Percentiles rank a stretch among this genome's conserved stretches.
phyloP scores from a whole-genome alignment of 139 green algal genomes.

The Parachlorella kessleri region DNA sequence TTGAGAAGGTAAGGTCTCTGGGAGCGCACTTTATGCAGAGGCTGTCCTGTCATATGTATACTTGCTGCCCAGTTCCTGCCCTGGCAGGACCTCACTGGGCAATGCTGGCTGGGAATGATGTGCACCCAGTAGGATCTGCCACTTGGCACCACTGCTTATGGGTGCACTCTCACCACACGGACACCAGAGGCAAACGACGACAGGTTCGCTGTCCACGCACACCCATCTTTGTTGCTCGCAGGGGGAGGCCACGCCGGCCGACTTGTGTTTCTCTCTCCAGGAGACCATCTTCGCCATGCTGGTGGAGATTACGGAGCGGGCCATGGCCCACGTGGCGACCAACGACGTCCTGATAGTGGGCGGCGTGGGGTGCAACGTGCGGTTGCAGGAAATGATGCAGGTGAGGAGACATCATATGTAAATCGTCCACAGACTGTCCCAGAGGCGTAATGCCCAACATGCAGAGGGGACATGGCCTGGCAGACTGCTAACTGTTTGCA shows the following conservation, averaged over 20 bases:
- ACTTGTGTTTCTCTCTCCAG: constrained; percentile 91
- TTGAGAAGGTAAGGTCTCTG: constrained; percentile 6
- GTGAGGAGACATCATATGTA: too few relatives aligned
- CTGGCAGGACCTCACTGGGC: background rate
- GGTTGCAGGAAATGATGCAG: constrained; percentile 88
- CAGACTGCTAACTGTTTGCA: too few relatives aligned
- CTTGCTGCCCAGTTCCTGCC: background rate
- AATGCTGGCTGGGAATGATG: too few relatives aligned
- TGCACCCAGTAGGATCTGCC: too few relatives aligned
- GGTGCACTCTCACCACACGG: too few relatives aligned
- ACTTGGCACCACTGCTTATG: too few relatives aligned
- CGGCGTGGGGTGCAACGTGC: constrained; percentile 90
- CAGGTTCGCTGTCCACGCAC: too few relatives aligned
- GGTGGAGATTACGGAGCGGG: constrained; percentile 92
- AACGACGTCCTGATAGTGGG: constrained; percentile 90
- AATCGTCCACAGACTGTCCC: too few relatives aligned
- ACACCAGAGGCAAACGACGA: too few relatives aligned
- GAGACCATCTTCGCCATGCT: constrained; percentile 96
- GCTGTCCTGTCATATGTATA: background rate
- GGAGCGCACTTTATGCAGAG: background rate
- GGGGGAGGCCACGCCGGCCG: constrained; percentile 68
- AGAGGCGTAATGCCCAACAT: too few relatives aligned
- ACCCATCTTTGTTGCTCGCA: too few relatives aligned
- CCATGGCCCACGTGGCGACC: constrained; percentile 85
- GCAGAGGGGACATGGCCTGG: too few relatives aligned